phyloP scores from a whole-genome alignment of 1,284 basidiomycete genomes.

The Irpex rosettiformis region DNA sequence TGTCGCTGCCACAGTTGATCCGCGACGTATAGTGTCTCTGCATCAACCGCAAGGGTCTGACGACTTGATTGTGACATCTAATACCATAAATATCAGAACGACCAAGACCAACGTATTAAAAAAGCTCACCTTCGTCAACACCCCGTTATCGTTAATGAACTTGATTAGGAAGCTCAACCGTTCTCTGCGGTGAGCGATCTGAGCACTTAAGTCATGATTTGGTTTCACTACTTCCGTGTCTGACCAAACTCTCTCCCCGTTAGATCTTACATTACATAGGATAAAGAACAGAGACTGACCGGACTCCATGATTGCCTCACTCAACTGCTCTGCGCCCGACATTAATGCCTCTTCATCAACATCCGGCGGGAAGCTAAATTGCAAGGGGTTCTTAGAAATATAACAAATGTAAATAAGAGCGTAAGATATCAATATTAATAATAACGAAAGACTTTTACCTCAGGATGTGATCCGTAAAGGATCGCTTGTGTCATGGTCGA shows the following conservation, averaged over 20 bases:
- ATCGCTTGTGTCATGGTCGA: slow-evolving; percentile 88
- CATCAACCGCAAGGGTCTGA: slow-evolving; percentile 78
- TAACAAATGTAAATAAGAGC: not conserved
- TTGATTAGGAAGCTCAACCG: slow-evolving; percentile 79
- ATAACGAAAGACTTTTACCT: slow-evolving; percentile 47
- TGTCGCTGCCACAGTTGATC: slow-evolving; percentile 83
- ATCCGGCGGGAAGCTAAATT: slow-evolving; percentile 79
- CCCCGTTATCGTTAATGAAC: slow-evolving; percentile 86
- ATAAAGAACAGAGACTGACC: slow-evolving; percentile 33
- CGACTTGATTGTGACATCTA: slow-evolving; percentile 81
- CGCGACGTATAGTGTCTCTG: slow-evolving; percentile 84
- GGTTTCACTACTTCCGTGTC: slow-evolving; percentile 71
- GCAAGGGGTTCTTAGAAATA: slow-evolving; percentile 67
- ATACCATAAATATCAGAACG: not conserved
- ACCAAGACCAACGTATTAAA: slow-evolving; percentile 7
- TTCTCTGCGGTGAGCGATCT: slow-evolving; percentile 74
- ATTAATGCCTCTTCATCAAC: slow-evolving; percentile 80
- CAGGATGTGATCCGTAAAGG: slow-evolving; percentile 68
- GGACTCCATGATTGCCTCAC: slow-evolving; percentile 70
- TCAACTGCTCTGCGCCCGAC: slow-evolving; percentile 76
- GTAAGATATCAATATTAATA: not conserved
- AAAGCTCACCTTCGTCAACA: slow-evolving; percentile 59
- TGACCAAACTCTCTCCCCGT: slow-evolving; percentile 24
- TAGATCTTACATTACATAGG: not conserved
- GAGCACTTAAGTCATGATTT: slow-evolving; percentile 79